Evolutionary conservation across 352 stramenopile genomes (phyloP).

Genomic region (Globisporangium alternatum): DNA sequence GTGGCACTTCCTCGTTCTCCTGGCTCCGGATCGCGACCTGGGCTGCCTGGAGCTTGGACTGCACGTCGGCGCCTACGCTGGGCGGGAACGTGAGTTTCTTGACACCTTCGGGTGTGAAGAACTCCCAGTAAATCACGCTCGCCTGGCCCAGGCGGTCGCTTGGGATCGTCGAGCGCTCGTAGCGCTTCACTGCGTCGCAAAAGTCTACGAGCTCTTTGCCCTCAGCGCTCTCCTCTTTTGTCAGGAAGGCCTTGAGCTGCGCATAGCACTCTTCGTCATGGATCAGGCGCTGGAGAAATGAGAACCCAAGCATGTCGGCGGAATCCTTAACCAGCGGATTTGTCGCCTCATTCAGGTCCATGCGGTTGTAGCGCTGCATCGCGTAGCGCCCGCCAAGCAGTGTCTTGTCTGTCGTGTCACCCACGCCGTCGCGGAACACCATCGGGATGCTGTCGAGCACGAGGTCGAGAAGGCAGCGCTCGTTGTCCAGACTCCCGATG

Average conservation of each 20-base stretch:
- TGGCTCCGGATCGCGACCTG: constrained; percentile 33
- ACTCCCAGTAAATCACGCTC: constrained; percentile 84
- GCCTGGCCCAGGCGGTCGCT: constrained; percentile 75
- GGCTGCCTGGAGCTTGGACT: constrained; percentile 63
- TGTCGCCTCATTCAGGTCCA: constrained; percentile 42
- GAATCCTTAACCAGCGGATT: constrained; percentile 66
- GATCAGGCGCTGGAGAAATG: constrained; percentile 84
- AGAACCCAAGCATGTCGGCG: constrained; percentile 65
- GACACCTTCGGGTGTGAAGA: constrained; percentile 57
- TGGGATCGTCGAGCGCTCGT: constrained; percentile 61
- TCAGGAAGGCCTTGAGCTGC: constrained; percentile 71
- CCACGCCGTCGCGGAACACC: constrained; percentile 82
- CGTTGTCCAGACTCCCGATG: constrained; percentile 74
- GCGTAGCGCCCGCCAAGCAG: constrained; percentile 76
- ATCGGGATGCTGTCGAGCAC: constrained; percentile 85
- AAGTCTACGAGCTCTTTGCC: constrained; percentile 79
- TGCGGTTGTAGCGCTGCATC: constrained; percentile 71
- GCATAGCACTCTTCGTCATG: constrained; percentile 88
- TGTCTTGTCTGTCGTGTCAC: constrained; percentile 85
- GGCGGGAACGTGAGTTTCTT: constrained; percentile 61
- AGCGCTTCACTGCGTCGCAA: constrained; percentile 82
- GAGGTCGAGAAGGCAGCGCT: constrained; percentile 73
- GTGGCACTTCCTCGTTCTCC: constrained; percentile 19
- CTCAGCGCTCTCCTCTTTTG: constrained; percentile 49
- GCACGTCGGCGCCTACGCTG: constrained; percentile 46